Base-by-base conservation (phyloP, 352 stramenopile species). In the Phytophthora ramorum region DNA sequence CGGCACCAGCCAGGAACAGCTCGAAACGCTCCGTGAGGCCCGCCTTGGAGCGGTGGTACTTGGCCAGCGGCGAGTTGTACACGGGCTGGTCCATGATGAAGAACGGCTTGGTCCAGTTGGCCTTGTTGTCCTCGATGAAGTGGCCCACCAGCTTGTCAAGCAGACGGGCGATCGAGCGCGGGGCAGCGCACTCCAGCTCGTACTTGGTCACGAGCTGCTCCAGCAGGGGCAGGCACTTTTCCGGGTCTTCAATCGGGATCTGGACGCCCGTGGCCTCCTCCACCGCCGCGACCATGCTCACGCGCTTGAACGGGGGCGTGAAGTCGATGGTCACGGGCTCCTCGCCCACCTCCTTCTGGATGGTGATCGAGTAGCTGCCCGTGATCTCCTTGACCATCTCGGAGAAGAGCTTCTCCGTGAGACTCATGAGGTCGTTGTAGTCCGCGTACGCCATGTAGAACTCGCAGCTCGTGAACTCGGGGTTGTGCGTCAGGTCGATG, bases 51-150 rank as follows among this genome's bases (percentile, higher is more conserved):
- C 95, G 85, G 84, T 99, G 97, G 55, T 97, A 97, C 91, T 99
- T 99, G 56, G 97, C 95, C 49, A 99, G 78, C n/a, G 97, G 97
- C 70, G 92, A 98, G 69, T 96, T 97, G 83, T 98, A 98, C n/a
- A 98, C 86, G 1, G 98, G 98, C 73, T 99, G 98, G 79, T 99
- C 97, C 76, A 97, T 98, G 40, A 99, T 97, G 79, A 99, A 99
- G 28, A 98, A 99, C 19, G 98, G 98, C 81, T 99, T 98, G 46
- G 96, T 84, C 83, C 89, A 96, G 73, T 94, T 82, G 22, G 80
- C 85, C 58, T 80, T 81, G 75, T 92, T 94, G 72, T 91, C 82
- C 68, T 97, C 91, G 55, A 96, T 93, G 62, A 93, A 96, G 74
- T 91, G 83, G 7, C 79, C 87, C 22, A 97, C 88, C n/a, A 97